phyloP scores from a whole-genome alignment of 192 early-diverging fungal genomes.

The Paraglomus occultum region DNA sequence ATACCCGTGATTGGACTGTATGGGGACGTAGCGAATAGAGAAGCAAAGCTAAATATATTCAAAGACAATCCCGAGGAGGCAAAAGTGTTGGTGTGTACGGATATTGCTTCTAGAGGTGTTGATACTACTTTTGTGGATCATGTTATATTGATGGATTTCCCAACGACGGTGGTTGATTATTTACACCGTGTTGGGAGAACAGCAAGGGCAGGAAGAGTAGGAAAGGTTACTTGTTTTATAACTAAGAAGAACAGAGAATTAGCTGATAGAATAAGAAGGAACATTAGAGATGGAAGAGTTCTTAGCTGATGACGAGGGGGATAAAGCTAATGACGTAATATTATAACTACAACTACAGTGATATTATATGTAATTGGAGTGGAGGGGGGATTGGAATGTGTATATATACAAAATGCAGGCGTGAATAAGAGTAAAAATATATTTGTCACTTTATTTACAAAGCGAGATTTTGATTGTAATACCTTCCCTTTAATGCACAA shows the following conservation, averaged over 20 bases:
- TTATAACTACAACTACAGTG: too few relatives aligned
- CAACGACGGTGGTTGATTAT: conserved; percentile 86
- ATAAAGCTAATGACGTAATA: too few relatives aligned
- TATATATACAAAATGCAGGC: too few relatives aligned
- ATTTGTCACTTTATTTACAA: too few relatives aligned
- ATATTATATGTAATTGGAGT: too few relatives aligned
- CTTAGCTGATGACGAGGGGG: conserved; percentile 14
- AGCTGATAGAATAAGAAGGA: conserved; percentile 61
- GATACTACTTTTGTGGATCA: conserved; percentile 87
- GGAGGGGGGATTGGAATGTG: too few relatives aligned
- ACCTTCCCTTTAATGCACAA: too few relatives aligned
- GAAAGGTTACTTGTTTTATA: conserved; percentile 81
- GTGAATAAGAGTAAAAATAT: too few relatives aligned
- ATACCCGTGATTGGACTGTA: conserved; percentile 51
- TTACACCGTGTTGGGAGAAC: conserved; percentile 91
- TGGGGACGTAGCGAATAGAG: conserved; percentile 40
- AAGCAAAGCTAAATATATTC: conserved; percentile 45
- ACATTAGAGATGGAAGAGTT: conserved; percentile 53
- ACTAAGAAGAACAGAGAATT: conserved; percentile 67
- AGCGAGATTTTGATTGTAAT: too few relatives aligned
- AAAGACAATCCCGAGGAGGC: conserved; percentile 31
- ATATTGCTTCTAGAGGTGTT: conserved; percentile 86
- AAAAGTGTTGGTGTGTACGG: conserved; percentile 82
- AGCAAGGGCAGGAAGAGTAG: conserved; percentile 74
- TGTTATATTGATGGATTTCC: conserved; percentile 90